Conservation (phyloP, 148 eudicot genomes). For the Rhododendron ovatum region DNA sequence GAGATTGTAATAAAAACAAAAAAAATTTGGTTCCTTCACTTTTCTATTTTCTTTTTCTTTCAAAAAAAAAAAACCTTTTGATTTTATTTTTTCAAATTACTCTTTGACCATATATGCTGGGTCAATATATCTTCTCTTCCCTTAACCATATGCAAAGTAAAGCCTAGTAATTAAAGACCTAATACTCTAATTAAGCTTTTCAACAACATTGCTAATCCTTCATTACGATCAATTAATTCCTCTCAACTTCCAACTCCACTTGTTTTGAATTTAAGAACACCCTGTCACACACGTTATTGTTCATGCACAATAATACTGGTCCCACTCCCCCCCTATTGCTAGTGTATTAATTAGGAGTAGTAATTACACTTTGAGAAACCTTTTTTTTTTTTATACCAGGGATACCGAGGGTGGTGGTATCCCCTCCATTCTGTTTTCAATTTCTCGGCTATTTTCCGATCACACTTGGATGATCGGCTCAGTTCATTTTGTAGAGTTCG, state of each 20-base stretch:
- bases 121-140: background rate
- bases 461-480: too few relatives aligned
- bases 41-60: background rate
- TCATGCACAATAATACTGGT: background rate
- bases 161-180: background rate
- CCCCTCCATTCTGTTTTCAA: too few relatives aligned
- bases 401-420: too few relatives aligned
- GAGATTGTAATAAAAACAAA: too few relatives aligned
- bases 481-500: too few relatives aligned
- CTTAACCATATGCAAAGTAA: background rate
- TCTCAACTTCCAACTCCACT: background rate
- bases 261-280: background rate
- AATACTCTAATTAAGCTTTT: background rate
- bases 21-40: background rate
- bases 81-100: background rate
- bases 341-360: background rate
- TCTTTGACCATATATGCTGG: background rate
- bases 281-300: background rate
- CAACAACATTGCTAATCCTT: background rate
- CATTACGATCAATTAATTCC: background rate
- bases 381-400: too few relatives aligned
- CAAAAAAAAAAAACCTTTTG: too few relatives aligned
- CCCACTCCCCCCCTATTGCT: background rate
- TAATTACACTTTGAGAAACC: background rate
- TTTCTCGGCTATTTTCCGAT: too few relatives aligned